Evolutionary conservation across 306 rosid genomes (phyloP).

Genomic region (Macrotyloma uniflorum): DNA sequence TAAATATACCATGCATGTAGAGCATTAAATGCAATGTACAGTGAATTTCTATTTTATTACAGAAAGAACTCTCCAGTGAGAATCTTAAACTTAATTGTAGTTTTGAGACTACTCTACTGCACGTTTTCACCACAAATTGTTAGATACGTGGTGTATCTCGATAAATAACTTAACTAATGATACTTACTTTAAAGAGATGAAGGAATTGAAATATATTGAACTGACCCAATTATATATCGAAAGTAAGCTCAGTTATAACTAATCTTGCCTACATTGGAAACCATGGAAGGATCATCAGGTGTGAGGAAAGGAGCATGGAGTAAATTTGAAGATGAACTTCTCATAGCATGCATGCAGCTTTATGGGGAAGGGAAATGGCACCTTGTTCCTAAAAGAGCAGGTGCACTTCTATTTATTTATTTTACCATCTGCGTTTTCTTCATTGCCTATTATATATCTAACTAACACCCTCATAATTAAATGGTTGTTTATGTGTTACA

Average conservation of each 20-base stretch:
- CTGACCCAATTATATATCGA: neutral
- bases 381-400: constrained; percentile 40
- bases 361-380: constrained; percentile 44
- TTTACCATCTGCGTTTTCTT: neutral
- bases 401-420: neutral
- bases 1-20: neutral
- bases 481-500: neutral
- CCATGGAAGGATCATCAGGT: constrained; percentile 9
- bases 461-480: no score
- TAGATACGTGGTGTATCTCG: neutral
- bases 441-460: neutral
- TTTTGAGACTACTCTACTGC: no score
- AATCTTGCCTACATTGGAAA: no score
- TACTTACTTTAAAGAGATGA: neutral
- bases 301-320: constrained; percentile 35
- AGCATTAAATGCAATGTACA: neutral
- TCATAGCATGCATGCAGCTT: neutral
- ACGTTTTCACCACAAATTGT: neutral
- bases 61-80: neutral
- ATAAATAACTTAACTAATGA: no score
- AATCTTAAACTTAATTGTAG: no score
- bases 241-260: neutral
- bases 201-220: neutral
- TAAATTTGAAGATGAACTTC: constrained; percentile 31
- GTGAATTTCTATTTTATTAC: neutral